Evolutionary conservation across 2,329 filamentous ascomycete genomes (phyloP), one percentile per base, ranked within the genome.

Genomic region (Graphilbum sp.): DNA sequence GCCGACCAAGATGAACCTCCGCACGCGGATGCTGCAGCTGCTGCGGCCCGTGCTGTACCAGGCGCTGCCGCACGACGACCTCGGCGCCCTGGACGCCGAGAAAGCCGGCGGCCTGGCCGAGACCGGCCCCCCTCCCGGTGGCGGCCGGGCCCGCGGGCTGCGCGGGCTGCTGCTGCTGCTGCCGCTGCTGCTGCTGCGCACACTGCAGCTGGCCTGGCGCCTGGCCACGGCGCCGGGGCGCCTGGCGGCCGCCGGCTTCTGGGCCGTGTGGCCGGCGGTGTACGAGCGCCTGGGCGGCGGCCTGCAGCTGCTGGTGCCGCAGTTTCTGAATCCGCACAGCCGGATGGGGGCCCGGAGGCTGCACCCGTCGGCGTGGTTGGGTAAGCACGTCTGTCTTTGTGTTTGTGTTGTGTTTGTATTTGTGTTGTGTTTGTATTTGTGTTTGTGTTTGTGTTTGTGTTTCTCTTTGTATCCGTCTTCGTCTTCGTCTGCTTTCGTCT

Each of bases 351-450:
- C 35, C 3, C 41, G 35, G 13, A 38, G 32, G 17, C 36, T 43
- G 27, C 50, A 51, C 21, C 45, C 44, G 7, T 51, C 50, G 15
- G 49, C 50, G 8, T 54, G 51, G 51, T 40, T 54, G 5, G 49
- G 48, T 50, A n/a, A 41, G 43, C n/a, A n/a, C n/a, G n/a, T n/a
- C n/a, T n/a, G n/a, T n/a, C n/a, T n/a, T n/a, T n/a, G n/a, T n/a
- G n/a, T n/a, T n/a, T n/a, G n/a, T n/a, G n/a, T n/a, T n/a, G n/a
- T n/a, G n/a, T n/a, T n/a, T n/a, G n/a, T n/a, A n/a, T n/a, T n/a
- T n/a, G n/a, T n/a, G n/a, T n/a, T n/a, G n/a, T n/a, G n/a, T n/a
- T n/a, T n/a, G n/a, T n/a, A n/a, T n/a, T n/a, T n/a, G n/a, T n/a
- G n/a, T n/a, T n/a, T n/a, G n/a, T n/a, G n/a, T n/a, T n/a, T n/a